Conservation (phyloP, 306 rosid species). For the Dicorynia guianensis region DNA sequence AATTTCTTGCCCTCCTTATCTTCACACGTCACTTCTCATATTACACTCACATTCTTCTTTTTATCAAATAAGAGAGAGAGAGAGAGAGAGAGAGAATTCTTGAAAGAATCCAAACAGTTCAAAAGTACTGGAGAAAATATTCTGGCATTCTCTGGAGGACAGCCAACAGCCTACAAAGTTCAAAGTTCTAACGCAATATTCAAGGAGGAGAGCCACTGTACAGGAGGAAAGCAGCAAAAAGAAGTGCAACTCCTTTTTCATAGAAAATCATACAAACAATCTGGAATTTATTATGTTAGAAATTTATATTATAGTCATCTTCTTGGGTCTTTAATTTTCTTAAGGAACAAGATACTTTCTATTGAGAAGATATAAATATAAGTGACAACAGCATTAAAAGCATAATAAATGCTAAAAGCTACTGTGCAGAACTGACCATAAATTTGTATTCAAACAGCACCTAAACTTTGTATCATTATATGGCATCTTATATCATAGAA, state of each 20-base stretch:
- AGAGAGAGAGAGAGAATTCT: no score
- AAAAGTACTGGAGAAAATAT: not conserved
- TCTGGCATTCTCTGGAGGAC: not conserved
- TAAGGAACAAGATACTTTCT: constrained; percentile 7
- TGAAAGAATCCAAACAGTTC: not conserved
- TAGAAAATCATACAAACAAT: constrained; percentile 13
- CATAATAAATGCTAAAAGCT: constrained; percentile 27
- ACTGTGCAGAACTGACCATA: no score
- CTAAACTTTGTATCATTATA: not conserved
- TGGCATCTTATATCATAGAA: not conserved
- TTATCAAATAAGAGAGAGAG: no score
- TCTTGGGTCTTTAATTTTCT: not conserved
- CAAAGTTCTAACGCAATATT: not conserved
- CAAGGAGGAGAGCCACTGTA: constrained; percentile 22
- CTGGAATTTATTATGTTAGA: not conserved
- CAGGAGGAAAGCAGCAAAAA: not conserved
- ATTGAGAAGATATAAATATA: constrained; percentile 15
- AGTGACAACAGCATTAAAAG: constrained; percentile 16
- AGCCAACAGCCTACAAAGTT: not conserved
- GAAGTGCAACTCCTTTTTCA: not conserved
- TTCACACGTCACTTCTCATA: no score
- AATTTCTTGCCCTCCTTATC: no score
- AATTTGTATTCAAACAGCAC: no score
- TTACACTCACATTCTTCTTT: no score
- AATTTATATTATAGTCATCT: constrained; percentile 9